Evolutionary conservation across 345 rosid genomes (phyloP), one percentile per base, ranked within the genome.

Genomic region (Eutrema yunnanense): DNA sequence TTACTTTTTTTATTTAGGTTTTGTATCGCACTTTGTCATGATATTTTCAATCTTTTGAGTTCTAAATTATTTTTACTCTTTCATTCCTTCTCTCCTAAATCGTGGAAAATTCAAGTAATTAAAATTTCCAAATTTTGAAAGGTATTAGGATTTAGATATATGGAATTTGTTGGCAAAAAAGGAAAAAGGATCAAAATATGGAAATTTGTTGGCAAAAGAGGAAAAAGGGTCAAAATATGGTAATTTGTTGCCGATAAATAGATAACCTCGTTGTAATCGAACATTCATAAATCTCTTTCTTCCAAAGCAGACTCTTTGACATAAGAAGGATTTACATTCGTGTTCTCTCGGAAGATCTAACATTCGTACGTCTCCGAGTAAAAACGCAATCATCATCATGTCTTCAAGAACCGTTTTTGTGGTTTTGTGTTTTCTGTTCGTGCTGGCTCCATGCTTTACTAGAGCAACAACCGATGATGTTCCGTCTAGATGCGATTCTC

Each of bases 181-280:
- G 30, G 4, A 57, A 19, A 37, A 3, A 0, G 1, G 0, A 8
- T 8, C 8, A 7, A 37, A 16, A 16, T 57, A 57, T 4, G 8
- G 2, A 36, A 57, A 33, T 26, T 41, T 38, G 47, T 59, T 26
- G 47, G 30, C 14, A 1, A 16, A 56, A 37, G 26, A 22, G 26
- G 3, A 62, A 79, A 66, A 76, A 79, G 4, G 9, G 13, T n/a
- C 50, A 46, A 46, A n/a, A 46, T 46, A 46, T 44, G 3, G 6
- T 32, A 32, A 57, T 26, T 41, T 38, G 64, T 59, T 26, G 47
- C 5, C 47, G n/a, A 51, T 22, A 22, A 22, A 22, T 22, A 22
- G 26, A 22, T 2, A 22, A 22, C 26, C 52, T 52, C 56, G 7
- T 56, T 26, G 41, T 33, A 13, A 6, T n/a, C 3, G 3, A 33